Evolutionary conservation across 2,329 filamentous ascomycete species (phyloP).

Genomic region (Fusarium sp.): DNA sequence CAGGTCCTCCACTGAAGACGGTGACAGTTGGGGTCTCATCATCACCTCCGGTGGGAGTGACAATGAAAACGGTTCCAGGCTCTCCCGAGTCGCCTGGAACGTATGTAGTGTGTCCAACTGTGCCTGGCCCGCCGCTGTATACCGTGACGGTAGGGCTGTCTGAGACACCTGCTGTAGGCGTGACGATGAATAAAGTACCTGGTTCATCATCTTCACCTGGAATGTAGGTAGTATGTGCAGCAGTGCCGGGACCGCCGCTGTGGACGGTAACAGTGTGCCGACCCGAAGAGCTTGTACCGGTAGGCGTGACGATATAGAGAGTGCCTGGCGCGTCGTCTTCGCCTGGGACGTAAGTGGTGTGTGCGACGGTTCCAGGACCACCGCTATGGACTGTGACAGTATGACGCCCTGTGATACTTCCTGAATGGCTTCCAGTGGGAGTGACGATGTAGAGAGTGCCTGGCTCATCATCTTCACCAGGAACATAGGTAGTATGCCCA

Average conservation of each 20-base stretch:
- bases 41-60: not conserved
- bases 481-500: not conserved
- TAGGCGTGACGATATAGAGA: not conserved
- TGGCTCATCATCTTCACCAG: not conserved
- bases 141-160: slow-evolving; percentile 8
- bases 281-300: not conserved
- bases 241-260: not conserved
- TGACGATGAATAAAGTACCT: not conserved
- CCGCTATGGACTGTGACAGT: too few relatives aligned
- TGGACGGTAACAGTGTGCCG: not conserved
- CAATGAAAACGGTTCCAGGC: not conserved
- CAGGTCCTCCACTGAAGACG: not conserved
- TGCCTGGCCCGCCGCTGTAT: not conserved
- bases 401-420: not conserved
- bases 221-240: not conserved
- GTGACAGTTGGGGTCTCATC: not conserved
- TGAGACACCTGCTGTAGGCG: not conserved
- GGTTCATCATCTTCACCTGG: not conserved
- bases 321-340: not conserved
- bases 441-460: not conserved
- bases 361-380: not conserved
- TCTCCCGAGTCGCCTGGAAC: not conserved
- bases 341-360: not conserved
- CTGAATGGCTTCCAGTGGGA: not conserved
- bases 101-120: not conserved